Evolutionary conservation across 2,329 filamentous ascomycete species (phyloP), one percentile per base, ranked within the genome.

Genomic region (Lasiodiplodia sp.): DNA sequence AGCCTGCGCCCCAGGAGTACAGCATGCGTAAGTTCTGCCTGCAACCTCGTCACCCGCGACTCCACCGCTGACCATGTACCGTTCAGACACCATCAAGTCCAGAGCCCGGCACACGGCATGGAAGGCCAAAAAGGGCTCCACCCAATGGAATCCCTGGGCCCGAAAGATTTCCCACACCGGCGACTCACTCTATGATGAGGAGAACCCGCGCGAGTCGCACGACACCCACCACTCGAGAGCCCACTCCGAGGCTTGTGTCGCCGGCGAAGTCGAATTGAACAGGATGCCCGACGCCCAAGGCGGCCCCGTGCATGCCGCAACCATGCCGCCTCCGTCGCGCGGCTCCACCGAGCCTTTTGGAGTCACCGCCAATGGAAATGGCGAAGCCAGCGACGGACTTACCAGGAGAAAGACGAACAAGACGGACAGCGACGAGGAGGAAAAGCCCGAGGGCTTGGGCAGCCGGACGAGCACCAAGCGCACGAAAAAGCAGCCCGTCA

Each of bases 71-170:
- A 69, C 69, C 12, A 69, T 68, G 57, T 47, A 37, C 10, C 56
- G 70, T 56, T 31, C 72, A 80, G 78, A 80, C 63, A 64, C 76
- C 21, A 75, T 80, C 72, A 75, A 77, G 68, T 76, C 73, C 51
- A 74, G 79, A 66, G 78, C 78, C 66, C 74, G 78, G 73, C 76
- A 77, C 67, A 72, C 75, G 55, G 78, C 78, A n/a, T 78, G 76
- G 62, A 71, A 72, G 6, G 72, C 73, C 18, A 56, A 70, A 12
- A 40, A 71, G 40, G 78, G 78, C 58, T 78, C 75, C 72, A 79
- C 21, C 7, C 44, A 80, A 14, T 68, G 66, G 66, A 68, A 68
- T n/a, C 66, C 66, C 6, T 68, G 66, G 66, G 55, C 66, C 11
- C 44, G 66, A 21, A 68, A 62, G 47, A 68, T 68, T 10, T 40